A percentile compares a stretch with the other conserved stretches of the same genome.
phyloP scores from a whole-genome alignment of 1,284 basidiomycete species.

The Cystobasidium slooffiae region DNA sequence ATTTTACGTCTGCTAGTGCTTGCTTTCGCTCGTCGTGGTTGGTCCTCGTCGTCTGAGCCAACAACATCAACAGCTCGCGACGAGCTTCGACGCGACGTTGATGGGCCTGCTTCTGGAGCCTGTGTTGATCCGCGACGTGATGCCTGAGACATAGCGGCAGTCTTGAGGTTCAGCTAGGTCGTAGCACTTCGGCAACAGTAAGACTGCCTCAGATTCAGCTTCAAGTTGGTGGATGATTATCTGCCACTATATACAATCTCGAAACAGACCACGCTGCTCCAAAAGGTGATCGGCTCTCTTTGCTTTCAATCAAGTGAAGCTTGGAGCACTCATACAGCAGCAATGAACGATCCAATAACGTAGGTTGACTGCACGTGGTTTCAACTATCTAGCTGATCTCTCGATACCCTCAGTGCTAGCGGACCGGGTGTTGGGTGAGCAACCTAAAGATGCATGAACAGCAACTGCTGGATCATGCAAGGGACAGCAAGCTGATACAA shows the following conservation, averaged over 20 bases:
- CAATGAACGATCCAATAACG: slow-evolving; percentile 29
- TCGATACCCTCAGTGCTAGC: not conserved
- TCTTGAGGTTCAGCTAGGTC: too few species aligned
- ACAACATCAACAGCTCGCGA: slow-evolving; percentile 3
- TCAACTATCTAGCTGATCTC: not conserved
- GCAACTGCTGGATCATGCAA: not conserved
- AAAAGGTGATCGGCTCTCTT: not conserved
- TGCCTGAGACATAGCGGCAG: not conserved
- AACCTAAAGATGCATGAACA: not conserved
- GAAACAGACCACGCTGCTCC: not conserved
- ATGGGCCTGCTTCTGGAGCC: slow-evolving; percentile 8
- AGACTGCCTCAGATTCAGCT: too few species aligned
- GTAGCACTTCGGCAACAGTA: too few species aligned
- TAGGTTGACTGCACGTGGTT: not conserved
- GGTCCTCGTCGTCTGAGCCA: slow-evolving; percentile 27
- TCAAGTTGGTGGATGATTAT: not conserved
- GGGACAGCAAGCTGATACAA: not conserved
- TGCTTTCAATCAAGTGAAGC: slow-evolving; percentile 1
- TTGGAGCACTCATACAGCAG: not conserved
- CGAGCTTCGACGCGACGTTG: slow-evolving; percentile 23
- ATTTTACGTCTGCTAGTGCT: not conserved
- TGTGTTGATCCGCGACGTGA: slow-evolving; percentile 3
- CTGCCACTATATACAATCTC: too few species aligned
- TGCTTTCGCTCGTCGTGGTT: not conserved
- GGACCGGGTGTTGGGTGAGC: slow-evolving; percentile 9